These are phyloP conservation scores for Byssothecium circinans DNA, from an alignment of 2,329 filamentous ascomycete genomes.

Conservation along the genomic window DNA sequence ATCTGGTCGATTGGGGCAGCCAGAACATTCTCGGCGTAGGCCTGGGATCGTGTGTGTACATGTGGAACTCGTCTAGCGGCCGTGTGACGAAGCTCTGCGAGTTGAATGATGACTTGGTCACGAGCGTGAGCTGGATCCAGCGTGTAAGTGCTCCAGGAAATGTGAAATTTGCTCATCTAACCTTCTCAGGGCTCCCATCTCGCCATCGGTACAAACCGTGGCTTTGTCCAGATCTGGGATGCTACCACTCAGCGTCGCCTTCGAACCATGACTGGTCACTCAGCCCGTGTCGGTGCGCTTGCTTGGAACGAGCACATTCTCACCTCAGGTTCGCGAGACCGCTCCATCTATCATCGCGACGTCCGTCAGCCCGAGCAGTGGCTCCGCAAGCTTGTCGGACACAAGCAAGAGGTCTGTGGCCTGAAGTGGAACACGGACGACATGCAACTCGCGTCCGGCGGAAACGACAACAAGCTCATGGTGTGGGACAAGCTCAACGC, in stretches of 20 bases:
- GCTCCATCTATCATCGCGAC: slow-evolving; percentile 92
- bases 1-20: slow-evolving; percentile 96
- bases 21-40: slow-evolving; percentile 93
- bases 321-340: slow-evolving; percentile 90
- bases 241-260: slow-evolving; percentile 82
- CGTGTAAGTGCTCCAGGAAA: slow-evolving; percentile 53
- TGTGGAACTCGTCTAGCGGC: slow-evolving; percentile 94
- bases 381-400: slow-evolving; percentile 81
- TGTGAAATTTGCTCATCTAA: slow-evolving; percentile 8
- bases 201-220: slow-evolving; percentile 91
- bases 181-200: slow-evolving; percentile 75
- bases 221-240: slow-evolving; percentile 96
- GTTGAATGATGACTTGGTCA: slow-evolving; percentile 88
- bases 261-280: slow-evolving; percentile 96
- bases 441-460: slow-evolving; percentile 89
- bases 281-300: slow-evolving; percentile 85
- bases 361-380: slow-evolving; percentile 91
- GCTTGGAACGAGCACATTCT: slow-evolving; percentile 99
- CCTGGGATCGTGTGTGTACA: slow-evolving; percentile 89
- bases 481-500: slow-evolving; percentile 98
- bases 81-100: slow-evolving; percentile 93
- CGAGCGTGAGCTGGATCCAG: slow-evolving; percentile 98
- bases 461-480: slow-evolving; percentile 98
- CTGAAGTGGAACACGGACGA: slow-evolving; percentile 97
- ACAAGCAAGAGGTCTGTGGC: slow-evolving; percentile 98